Percentiles rank a stretch among this genome's conserved stretches.
These are phyloP conservation scores for Tetrastigma voinierianum DNA, from an alignment of 164 flowering plant species.

Conservation along the genomic window DNA sequence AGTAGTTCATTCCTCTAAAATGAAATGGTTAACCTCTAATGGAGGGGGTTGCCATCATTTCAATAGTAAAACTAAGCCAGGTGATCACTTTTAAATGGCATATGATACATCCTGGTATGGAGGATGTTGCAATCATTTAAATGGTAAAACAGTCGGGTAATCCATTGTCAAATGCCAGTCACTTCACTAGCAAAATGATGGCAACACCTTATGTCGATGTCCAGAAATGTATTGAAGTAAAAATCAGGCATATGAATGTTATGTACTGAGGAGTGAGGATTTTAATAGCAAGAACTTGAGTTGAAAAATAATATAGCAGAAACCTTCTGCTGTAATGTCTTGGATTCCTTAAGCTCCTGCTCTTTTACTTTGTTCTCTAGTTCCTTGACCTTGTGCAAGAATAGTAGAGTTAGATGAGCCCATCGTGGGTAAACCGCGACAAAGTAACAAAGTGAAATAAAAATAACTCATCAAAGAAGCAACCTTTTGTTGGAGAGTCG, in stretches of 20 bases:
- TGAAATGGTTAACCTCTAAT: no score
- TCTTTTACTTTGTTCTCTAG: slow-evolving; percentile 45
- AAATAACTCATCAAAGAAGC: not conserved
- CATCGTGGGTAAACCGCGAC: not conserved
- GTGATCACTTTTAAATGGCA: no score
- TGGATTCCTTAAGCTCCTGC: slow-evolving; percentile 25
- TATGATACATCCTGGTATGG: not conserved
- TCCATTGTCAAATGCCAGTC: not conserved
- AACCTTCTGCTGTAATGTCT: slow-evolving; percentile 33
- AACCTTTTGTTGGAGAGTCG: slow-evolving; percentile 58
- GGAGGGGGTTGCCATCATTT: no score
- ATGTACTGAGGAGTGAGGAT: not conserved
- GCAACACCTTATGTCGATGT: not conserved
- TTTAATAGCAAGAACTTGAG: not conserved
- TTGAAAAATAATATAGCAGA: not conserved
- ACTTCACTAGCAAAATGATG: not conserved
- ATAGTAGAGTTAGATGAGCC: not conserved
- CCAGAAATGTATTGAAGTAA: no score
- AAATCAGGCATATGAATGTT: no score
- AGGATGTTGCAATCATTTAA: not conserved
- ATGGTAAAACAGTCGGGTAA: not conserved
- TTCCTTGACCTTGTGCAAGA: slow-evolving; percentile 35
- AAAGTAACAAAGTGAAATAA: not conserved
- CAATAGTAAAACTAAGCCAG: no score
- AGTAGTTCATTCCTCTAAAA: no score